phyloP scores from a whole-genome alignment of 164 flowering plant genomes.

The Vitis rupestris region DNA sequence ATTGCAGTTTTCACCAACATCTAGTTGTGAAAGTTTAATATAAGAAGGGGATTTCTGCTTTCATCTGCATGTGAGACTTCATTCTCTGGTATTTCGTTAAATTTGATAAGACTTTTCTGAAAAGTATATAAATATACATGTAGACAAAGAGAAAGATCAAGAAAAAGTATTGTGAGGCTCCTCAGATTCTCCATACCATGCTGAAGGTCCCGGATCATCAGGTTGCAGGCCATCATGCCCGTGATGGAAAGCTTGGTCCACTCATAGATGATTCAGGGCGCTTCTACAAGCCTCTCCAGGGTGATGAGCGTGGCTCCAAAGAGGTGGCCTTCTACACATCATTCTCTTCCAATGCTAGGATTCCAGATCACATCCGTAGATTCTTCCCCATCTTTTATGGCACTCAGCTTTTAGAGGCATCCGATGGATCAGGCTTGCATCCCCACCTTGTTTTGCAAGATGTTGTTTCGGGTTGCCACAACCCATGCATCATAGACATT shows the following conservation, averaged over 20 bases:
- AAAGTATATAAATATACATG: too few species aligned
- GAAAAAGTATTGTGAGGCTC: not conserved
- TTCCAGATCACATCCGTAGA: slow-evolving; percentile 58
- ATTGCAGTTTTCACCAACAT: too few species aligned
- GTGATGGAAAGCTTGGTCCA: slow-evolving; percentile 68
- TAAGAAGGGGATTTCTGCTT: too few species aligned
- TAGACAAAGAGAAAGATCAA: too few species aligned
- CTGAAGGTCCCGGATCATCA: slow-evolving; percentile 81
- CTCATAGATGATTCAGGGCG: slow-evolving; percentile 79
- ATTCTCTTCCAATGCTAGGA: slow-evolving; percentile 46
- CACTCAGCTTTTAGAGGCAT: slow-evolving; percentile 66
- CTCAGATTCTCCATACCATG: slow-evolving; percentile 27
- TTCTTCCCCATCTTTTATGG: slow-evolving; percentile 78
- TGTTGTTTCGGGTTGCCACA: slow-evolving; percentile 25
- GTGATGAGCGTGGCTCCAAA: slow-evolving; percentile 58
- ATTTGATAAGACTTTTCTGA: too few species aligned
- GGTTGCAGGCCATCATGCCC: slow-evolving; percentile 86
- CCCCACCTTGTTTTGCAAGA: slow-evolving; percentile 80
- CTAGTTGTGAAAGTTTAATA: too few species aligned
- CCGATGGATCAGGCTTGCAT: slow-evolving; percentile 71
- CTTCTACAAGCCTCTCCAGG: slow-evolving; percentile 91
- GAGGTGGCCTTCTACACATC: slow-evolving; percentile 70
- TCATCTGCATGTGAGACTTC: too few species aligned
- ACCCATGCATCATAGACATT: slow-evolving; percentile 71
- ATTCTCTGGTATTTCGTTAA: too few species aligned